Evolutionary conservation across 805 yeast species (phyloP), one percentile per base, ranked within the genome.

Genomic region (Lipomyces anomalus): DNA sequence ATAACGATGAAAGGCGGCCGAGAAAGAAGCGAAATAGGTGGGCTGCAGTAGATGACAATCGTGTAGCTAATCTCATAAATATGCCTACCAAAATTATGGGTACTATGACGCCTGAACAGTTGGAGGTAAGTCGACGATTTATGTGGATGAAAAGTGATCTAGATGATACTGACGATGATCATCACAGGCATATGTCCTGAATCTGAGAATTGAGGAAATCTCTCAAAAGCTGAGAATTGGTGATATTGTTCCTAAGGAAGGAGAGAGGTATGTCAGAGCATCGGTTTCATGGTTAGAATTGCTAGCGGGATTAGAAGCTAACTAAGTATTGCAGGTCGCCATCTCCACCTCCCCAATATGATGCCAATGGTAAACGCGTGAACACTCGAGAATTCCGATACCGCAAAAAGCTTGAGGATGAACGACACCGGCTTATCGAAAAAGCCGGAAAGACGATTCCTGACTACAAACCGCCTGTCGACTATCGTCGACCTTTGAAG

Each of bases 311-410:
- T 28, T 13, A 13, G 32, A 13, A 13, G 16, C 32, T 28, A 28
- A 28, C 16, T 16, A 13, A 28, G 13, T 13, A 28, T 13, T 17
- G 17, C 35, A 52, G 57, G 30, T 85, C 94, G 1, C 87, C 89
- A 0, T 85, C 95, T 1, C 97, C 97, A 0, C 88, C 96, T 1
- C 98, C 98, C 1, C 77, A 76, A 46, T 92, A 92, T 64, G 97
- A 92, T 65, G 64, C 72, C 24, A 65, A 69, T 20, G 99, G 99
- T 37, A 81, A 79, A 61, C 79, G 97, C 59, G 79, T 78, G 6
- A 92, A 92, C 61, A 88, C 97, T 0, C 68, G 94, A 44, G 95
- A 84, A 42, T 74, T 68, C 37, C 68, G 95, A 42, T 76, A 78
- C 49, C 69, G 71, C 42, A 74, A 76, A 43, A 70, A 71, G 37